Evolutionary conservation across 805 yeast genomes (phyloP), one percentile per base, ranked within the genome.

Genomic region (Metschnikowia baotianmanensis): DNA sequence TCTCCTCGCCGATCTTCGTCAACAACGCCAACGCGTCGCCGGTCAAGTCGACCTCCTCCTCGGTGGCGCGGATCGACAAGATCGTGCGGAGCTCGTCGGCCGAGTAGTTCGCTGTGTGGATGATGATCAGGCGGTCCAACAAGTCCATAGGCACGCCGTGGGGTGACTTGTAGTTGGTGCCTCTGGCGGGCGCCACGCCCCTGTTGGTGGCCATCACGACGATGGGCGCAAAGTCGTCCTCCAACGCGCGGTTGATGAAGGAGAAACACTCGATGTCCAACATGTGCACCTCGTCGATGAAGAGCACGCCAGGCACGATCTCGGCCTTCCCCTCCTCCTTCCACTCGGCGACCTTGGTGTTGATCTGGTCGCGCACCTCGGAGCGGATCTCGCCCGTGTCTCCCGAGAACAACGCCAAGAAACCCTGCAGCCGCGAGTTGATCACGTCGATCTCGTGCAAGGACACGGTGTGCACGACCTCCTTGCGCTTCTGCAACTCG

Each of bases 281-380:
- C 98, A 93, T 93, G 67, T 93, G 96, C 36, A 90, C 97, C 69
- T 93, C 99, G 65, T 93, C 99, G 53, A 93, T 89, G 64, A 93
- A 93, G 53, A 93, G 72, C 13, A 93, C 99, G 55, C 99, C 99
- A 11, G 99, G 98, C 30, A 88, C 88, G 50, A 93, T 88, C 62
- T 91, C 95, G 9, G 99, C 99, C 65, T 93, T 93, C 45, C 99
- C 98, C 72, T 93, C 98, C 68, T 93, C 98, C 57, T 86, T 88
- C 96, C 97, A 93, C 67, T 93, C 97, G 16, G 95, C 95, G 38
- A 93, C 96, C 68, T 93, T 90, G 31, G 90, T 82, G 69, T 93
- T 93, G 61, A 93, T 95, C 71, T 93, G 98, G 53, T 87, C 95
- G 64, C 99, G 82, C 21, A 93, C 89, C 63, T 93, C 97, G 15